These are phyloP conservation scores for Mycosphaerella sp. DNA, from an alignment of 2,329 filamentous ascomycete species.

Conservation along the genomic window DNA sequence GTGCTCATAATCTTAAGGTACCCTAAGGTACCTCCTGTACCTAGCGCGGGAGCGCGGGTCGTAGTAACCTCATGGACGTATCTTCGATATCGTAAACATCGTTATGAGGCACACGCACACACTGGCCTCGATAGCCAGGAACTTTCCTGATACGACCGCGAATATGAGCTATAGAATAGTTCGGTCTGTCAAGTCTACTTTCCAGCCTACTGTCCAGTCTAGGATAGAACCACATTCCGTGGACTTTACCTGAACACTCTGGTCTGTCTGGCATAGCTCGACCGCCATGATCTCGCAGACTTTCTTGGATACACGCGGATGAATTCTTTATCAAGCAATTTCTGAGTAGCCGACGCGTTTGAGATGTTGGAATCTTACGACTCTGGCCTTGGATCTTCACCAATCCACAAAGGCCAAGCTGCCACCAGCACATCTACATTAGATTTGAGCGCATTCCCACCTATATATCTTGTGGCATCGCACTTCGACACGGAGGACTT, in stretches of 20 bases:
- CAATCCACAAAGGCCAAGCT: not conserved
- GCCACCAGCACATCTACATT: slow-evolving; percentile 15
- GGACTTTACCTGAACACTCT: slow-evolving; percentile 5
- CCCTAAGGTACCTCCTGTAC: no score
- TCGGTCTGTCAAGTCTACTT: not conserved
- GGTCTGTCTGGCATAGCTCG: no score
- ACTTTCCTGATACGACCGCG: not conserved
- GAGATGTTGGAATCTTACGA: slow-evolving; percentile 1
- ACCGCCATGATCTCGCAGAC: no score
- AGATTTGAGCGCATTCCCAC: slow-evolving; percentile 48
- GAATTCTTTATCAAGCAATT: not conserved
- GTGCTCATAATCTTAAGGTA: not conserved
- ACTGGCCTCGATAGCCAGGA: no score
- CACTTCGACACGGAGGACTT: slow-evolving; percentile 61
- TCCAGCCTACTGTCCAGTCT: no score
- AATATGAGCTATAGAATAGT: not conserved
- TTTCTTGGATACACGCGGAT: not conserved
- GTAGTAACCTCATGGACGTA: no score
- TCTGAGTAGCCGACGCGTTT: not conserved
- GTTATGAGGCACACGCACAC: no score
- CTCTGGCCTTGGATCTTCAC: slow-evolving; percentile 4
- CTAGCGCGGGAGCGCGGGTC: no score
- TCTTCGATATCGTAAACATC: no score
- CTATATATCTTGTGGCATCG: slow-evolving; percentile 66
- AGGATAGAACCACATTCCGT: not conserved